phyloP scores from a whole-genome alignment of 2,329 filamentous ascomycete genomes.

The Ceratocystis alfenasii region DNA sequence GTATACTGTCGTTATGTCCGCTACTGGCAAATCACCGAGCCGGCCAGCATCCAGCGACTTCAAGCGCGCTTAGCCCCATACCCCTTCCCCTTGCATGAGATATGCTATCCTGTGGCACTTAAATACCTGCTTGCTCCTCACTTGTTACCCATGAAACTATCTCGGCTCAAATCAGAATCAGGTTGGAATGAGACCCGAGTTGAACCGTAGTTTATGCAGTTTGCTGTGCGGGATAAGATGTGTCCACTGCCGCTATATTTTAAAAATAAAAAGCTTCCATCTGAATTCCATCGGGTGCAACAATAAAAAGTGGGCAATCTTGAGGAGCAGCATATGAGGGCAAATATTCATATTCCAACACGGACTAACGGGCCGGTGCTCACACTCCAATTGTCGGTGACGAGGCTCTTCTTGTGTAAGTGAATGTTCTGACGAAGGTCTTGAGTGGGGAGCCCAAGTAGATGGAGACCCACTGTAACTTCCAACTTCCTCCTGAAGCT shows the following conservation, averaged over 20 bases:
- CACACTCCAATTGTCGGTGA: not conserved
- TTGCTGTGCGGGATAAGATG: too few relatives aligned
- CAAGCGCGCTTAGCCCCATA: too few relatives aligned
- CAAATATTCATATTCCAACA: not conserved
- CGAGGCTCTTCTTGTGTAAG: not conserved
- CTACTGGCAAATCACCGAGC: too few relatives aligned
- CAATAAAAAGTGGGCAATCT: not conserved
- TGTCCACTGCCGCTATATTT: too few relatives aligned
- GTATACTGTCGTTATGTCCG: too few relatives aligned
- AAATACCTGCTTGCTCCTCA: not conserved
- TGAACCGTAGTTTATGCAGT: not conserved
- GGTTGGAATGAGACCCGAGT: not conserved
- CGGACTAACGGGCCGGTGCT: not conserved
- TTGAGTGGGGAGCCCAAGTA: not conserved
- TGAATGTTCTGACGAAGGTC: not conserved
- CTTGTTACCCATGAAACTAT: not conserved
- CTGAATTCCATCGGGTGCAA: not conserved
- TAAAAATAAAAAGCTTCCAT: not conserved
- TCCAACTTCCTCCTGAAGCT: constrained; percentile 1
- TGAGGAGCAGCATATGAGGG: not conserved
- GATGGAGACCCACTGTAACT: not conserved
- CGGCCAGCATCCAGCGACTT: too few relatives aligned
- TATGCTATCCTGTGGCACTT: not conserved
- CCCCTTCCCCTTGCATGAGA: not conserved
- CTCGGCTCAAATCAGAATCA: not conserved